These are phyloP conservation scores for Hymenoscyphus salicellus DNA, from an alignment of 2,329 filamentous ascomycete genomes.

Conservation along the genomic window DNA sequence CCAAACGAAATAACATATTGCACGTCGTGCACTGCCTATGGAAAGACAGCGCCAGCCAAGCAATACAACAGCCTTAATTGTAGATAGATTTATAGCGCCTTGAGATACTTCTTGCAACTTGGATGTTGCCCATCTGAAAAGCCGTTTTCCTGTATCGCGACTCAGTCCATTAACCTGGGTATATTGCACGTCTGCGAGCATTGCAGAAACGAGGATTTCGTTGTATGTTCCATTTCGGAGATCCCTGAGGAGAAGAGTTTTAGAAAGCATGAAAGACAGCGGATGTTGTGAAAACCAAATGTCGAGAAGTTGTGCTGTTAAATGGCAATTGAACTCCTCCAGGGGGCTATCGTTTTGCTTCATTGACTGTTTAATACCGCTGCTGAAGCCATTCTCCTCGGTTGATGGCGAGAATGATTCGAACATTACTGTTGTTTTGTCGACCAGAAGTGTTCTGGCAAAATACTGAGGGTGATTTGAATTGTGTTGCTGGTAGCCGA, in stretches of 20 bases:
- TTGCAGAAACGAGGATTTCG: conserved; percentile 7
- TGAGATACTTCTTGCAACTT: conserved; percentile 5
- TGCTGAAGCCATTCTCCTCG: not conserved
- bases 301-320: conserved; percentile 9
- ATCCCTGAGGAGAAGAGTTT: conserved; percentile 10
- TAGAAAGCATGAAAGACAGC: conserved; percentile 9
- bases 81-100: not conserved
- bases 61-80: conserved; percentile 8
- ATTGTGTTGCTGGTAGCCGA: not conserved
- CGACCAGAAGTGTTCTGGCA: conserved; percentile 4
- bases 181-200: conserved; percentile 11
- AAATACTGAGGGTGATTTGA: not conserved
- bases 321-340: conserved; percentile 4
- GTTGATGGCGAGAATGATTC: too few relatives aligned
- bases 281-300: conserved; percentile 14
- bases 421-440: not conserved
- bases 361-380: not conserved
- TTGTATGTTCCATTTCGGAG: conserved; percentile 7
- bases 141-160: not conserved
- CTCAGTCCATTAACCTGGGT: conserved; percentile 4
- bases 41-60: conserved; percentile 9
- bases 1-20: conserved; percentile 10
- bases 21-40: conserved; percentile 1
- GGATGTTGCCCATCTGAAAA: conserved; percentile 6
- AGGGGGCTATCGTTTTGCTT: not conserved